Base-by-base conservation (phyloP, 2,329 filamentous ascomycete species). In the Trichocomaceae sp. region DNA sequence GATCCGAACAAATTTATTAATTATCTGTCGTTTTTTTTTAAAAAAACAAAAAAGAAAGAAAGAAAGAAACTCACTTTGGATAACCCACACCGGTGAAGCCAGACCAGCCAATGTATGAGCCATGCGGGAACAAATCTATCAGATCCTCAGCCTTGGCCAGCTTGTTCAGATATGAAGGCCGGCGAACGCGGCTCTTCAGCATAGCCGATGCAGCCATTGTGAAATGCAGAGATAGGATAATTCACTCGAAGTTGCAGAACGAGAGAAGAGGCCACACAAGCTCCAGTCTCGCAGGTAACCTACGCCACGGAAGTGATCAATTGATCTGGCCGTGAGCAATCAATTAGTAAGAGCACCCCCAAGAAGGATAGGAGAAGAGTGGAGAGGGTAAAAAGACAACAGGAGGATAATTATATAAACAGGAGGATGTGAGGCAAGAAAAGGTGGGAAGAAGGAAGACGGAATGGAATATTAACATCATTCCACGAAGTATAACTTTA, bases 71-170 rank as follows among this genome's bases (percentile, higher is more conserved):
- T 64, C 75, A 88, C 86, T 93, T 93, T 60, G 88, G 88, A 75
- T 93, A 93, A 57, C 88, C 88, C 52, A 95, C 89, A 64, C 89
- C 90, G 12, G 90, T 95, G 73, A 95, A 95, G 35, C 90, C 90
- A 60, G 85, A 90, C 90, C 90, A 95, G 65, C 90, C 90, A 64
- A 95, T 83, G 72, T 93, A 93, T n/a, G 87, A 75, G 67, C 85
- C 85, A 77, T 93, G 83, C 60, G 90, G 90, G 65, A 95, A 95
- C 62, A 88, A 80, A 60, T 87, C 79, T 57, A 95, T 79, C 60
- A 95, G 73, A 69, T 95, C 89, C 71, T 93, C 83, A 37, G 90
- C 83, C 64, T 84, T 84, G 63, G 85, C 84, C 57, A 95, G 77
- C 79, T 92, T 95, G 65, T 84, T 85, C 55, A 95, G 79, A 72